Conservation (phyloP, 441 rosid species). For the Syzygium malaccense region DNA sequence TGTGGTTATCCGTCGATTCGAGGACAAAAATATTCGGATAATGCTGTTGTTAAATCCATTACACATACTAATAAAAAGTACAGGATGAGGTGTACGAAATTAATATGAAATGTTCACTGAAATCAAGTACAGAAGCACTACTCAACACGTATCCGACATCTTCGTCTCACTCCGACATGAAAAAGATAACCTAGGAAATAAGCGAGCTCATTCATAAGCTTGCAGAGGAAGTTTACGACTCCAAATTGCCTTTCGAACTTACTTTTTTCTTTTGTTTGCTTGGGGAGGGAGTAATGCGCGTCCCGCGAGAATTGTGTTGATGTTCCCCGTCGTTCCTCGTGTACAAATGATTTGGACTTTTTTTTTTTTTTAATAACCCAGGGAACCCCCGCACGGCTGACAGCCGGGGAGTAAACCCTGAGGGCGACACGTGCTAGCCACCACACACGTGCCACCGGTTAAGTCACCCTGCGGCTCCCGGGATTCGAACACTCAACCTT, state of each 20-base stretch:
- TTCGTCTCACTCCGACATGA: not conserved
- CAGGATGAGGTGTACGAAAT: not conserved
- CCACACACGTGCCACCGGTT: too few species aligned
- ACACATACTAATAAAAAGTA: not conserved
- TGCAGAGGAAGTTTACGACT: not conserved
- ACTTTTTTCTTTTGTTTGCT: not conserved
- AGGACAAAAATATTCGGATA: constrained; percentile 19
- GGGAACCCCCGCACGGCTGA: too few species aligned
- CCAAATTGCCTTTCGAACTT: not conserved
- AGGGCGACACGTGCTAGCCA: too few species aligned
- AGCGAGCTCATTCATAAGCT: not conserved
- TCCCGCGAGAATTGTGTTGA: not conserved
- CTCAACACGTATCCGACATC: not conserved
- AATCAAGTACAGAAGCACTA: not conserved
- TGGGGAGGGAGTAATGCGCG: not conserved
- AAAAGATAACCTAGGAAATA: not conserved
- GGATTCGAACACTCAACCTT: too few species aligned
- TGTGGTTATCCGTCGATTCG: constrained; percentile 14
- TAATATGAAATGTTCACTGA: not conserved
- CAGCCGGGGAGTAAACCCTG: too few species aligned
- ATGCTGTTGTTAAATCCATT: not conserved
- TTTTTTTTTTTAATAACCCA: not conserved
- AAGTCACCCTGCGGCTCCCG: too few species aligned
- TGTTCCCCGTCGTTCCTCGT: not conserved
- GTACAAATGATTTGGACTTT: not conserved